Evolutionary conservation across 139 green algal genomes (phyloP), one percentile per base, ranked within the genome.

Genomic region (Tetratostichococcus sp.): DNA sequence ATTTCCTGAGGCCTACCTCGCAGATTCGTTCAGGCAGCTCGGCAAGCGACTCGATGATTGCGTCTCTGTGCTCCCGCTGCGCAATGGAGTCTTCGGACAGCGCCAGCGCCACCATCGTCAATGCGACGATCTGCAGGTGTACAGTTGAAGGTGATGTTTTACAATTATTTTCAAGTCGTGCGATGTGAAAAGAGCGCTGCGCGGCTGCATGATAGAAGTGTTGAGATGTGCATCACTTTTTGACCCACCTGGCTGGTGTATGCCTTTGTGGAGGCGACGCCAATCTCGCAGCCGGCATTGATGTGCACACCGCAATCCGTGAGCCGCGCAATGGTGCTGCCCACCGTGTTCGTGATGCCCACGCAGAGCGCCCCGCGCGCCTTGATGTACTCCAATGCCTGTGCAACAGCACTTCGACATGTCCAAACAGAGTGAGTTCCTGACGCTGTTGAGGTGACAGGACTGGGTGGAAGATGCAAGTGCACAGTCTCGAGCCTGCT

Each of bases 261-360:
- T 16, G 86, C 87, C 80, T 99, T 99, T 74, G 95, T 99, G 75
- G 85, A 94, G 1, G 95, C 95, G 23, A 99, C 95, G 26, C 95
- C 95, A 43, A 99, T 98, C 86, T 99, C 95, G 65, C 90, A 94
- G 21, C 94, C 94, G 0, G 94, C 94, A 76, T 99, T 98, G 74
- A 98, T 91, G 84, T 98, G 94, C 5, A 98, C 83, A 21, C 95
- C 95, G 74, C 93, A 98, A 82, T 97, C 84, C 5, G 95, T 98
- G 35, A 76, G 73, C 65, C 94, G 88, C 19, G 88, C 89, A 65
- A 99, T 97, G 70, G 93, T 89, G 16, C 79, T 91, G 32, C 93
- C 93, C 26, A 99, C 95, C 22, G 94, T 98, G 87, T 99, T 99
- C 72, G 95, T 98, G 65, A 99, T 86, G 43, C 95, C 95, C 65